phyloP scores from a whole-genome alignment of 768 basidiomycete species.

The Macrolepiota fuliginosa region DNA sequence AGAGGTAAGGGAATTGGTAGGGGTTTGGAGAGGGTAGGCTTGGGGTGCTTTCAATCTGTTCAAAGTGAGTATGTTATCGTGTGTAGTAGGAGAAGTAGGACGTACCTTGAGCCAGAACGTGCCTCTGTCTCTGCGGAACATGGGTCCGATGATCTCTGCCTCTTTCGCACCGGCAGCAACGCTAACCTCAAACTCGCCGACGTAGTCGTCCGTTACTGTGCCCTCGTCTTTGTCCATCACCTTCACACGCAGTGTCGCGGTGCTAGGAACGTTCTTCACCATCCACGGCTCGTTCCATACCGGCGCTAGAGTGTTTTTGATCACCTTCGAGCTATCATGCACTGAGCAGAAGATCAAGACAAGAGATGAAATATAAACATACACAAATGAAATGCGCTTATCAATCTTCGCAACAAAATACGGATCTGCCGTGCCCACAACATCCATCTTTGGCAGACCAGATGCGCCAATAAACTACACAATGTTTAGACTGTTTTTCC shows the following conservation, averaged over 20 bases:
- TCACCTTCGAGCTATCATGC: constrained; percentile 54
- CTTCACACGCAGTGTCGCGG: constrained; percentile 56
- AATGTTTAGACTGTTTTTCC: not conserved
- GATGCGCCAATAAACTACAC: constrained; percentile 68
- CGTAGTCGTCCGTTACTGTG: constrained; percentile 53
- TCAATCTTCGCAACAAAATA: constrained; percentile 73
- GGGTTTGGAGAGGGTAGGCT: constrained; percentile 32
- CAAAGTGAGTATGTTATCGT: not conserved
- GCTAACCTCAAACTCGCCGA: constrained; percentile 60
- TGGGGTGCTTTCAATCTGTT: constrained; percentile 55
- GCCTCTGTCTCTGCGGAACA: constrained; percentile 49
- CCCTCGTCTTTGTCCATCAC: constrained; percentile 71
- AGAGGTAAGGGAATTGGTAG: constrained; percentile 53
- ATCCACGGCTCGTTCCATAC: constrained; percentile 79
- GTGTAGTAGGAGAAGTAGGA: not conserved
- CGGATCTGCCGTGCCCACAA: constrained; percentile 62
- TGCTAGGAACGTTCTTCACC: constrained; percentile 67
- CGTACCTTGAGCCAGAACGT: constrained; percentile 69
- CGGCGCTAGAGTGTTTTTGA: constrained; percentile 51
- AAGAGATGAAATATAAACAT: constrained; percentile 20
- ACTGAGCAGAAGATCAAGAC: not conserved
- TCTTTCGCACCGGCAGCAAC: constrained; percentile 61
- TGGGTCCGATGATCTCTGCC: constrained; percentile 52
- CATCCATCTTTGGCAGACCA: constrained; percentile 67
- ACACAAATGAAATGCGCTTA: constrained; percentile 62